Evolutionary conservation across 2,329 filamentous ascomycete species (phyloP).

Genomic region (Onygenales sp.): DNA sequence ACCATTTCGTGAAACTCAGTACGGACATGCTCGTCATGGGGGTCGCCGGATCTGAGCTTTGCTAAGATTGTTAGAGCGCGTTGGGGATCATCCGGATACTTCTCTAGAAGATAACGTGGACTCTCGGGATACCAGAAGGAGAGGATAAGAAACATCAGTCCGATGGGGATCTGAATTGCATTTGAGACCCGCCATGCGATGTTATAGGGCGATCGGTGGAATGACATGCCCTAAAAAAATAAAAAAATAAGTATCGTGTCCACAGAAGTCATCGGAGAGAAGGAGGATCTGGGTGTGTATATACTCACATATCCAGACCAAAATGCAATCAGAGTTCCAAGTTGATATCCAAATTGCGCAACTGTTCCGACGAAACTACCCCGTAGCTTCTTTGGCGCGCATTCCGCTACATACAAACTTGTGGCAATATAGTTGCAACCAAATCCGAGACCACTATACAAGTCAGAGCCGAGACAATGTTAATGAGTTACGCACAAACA

Average conservation of each 20-base stretch:
- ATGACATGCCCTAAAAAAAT: slow-evolving; percentile 27
- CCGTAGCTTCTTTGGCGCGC: slow-evolving; percentile 29
- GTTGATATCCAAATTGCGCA: slow-evolving; percentile 34
- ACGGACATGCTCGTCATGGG: slow-evolving; percentile 21
- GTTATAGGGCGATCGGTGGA: slow-evolving; percentile 31
- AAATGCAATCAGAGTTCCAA: slow-evolving; percentile 37
- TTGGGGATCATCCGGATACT: slow-evolving; percentile 24
- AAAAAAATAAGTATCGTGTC: too few relatives aligned
- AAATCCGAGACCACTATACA: slow-evolving; percentile 25
- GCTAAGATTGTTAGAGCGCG: slow-evolving; percentile 21
- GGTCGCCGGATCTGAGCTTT: slow-evolving; percentile 22
- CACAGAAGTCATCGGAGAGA: too few relatives aligned
- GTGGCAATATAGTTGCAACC: slow-evolving; percentile 35
- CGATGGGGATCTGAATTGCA: slow-evolving; percentile 34
- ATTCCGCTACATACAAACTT: slow-evolving; percentile 36
- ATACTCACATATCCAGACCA: slow-evolving; percentile 28
- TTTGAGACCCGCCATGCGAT: slow-evolving; percentile 37
- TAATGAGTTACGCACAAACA: too few relatives aligned
- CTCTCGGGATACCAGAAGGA: slow-evolving; percentile 33
- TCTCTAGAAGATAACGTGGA: slow-evolving; percentile 28
- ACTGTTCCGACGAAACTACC: slow-evolving; percentile 29
- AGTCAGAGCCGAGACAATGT: too few relatives aligned
- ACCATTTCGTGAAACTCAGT: slow-evolving; percentile 30
- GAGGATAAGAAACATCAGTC: slow-evolving; percentile 25
- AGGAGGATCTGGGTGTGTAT: too few relatives aligned